Conservation (phyloP, 805 yeast genomes). For the Metschnikowia vanudenii region DNA sequence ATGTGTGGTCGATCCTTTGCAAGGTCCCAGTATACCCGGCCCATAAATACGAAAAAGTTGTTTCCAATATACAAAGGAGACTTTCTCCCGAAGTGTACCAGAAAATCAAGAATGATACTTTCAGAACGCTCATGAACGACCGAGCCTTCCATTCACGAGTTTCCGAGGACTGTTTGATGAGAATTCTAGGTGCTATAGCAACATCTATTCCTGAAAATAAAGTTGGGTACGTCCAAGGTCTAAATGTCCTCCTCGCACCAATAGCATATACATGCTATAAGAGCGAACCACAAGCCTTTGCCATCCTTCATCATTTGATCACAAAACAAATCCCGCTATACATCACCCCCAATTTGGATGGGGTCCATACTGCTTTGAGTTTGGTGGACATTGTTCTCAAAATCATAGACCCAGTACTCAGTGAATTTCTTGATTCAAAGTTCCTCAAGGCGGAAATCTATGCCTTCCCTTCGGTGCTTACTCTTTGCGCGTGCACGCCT, state of each 20-base stretch:
- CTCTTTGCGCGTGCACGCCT: constrained; percentile 86
- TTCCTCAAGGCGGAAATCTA: constrained; percentile 80
- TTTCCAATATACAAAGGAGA: constrained; percentile 50
- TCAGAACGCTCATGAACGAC: constrained; percentile 80
- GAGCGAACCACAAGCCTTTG: constrained; percentile 84
- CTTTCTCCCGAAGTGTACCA: constrained; percentile 50
- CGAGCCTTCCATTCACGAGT: constrained; percentile 60
- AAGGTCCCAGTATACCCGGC: constrained; percentile 61
- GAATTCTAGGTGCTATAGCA: constrained; percentile 75
- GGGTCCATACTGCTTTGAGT: constrained; percentile 74
- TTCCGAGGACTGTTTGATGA: constrained; percentile 61
- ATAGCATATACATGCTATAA: constrained; percentile 65
- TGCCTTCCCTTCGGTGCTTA: constrained; percentile 80
- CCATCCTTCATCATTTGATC: constrained; percentile 62
- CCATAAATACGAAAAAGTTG: constrained; percentile 49
- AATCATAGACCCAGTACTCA: constrained; percentile 71
- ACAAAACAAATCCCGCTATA: constrained; percentile 71
- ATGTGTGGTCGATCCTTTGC: constrained; percentile 78
- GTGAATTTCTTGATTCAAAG: constrained; percentile 55
- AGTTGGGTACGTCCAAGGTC: constrained; percentile 80
- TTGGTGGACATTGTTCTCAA: constrained; percentile 73
- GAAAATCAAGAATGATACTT: constrained; percentile 83
- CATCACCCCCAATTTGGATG: constrained; percentile 70
- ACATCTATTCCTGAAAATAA: constrained; percentile 34
- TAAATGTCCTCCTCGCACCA: constrained; percentile 86